Evolutionary conservation across 768 basidiomycete genomes (phyloP).

Genomic region (Calocera viscosa): DNA sequence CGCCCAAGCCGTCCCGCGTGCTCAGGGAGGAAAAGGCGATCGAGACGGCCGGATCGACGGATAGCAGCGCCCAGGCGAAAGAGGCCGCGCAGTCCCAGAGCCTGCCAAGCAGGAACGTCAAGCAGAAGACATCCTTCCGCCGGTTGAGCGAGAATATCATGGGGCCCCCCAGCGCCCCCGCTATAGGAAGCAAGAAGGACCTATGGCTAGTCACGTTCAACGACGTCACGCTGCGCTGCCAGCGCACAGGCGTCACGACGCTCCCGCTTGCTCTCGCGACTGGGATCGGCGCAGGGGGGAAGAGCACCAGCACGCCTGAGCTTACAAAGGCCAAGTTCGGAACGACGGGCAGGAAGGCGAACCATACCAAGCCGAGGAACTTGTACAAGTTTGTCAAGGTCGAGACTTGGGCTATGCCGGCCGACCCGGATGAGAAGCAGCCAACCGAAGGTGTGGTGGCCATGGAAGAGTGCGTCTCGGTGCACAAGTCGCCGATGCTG

Average conservation of each 20-base stretch:
- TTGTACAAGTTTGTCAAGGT: conserved; percentile 91
- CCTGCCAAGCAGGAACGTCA: conserved; percentile 42
- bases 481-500: background rate
- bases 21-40: conserved; percentile 57
- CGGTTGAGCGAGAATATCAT: conserved; percentile 76
- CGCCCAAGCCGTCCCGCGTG: conserved; percentile 79
- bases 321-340: conserved; percentile 74
- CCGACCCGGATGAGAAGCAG: conserved; percentile 39
- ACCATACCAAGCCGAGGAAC: conserved; percentile 75
- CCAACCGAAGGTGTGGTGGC: conserved; percentile 68
- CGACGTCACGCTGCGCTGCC: conserved; percentile 86
- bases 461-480: conserved; percentile 70
- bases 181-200: conserved; percentile 62
- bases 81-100: conserved; percentile 28
- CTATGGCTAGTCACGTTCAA: conserved; percentile 93
- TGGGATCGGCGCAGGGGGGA: conserved; percentile 32
- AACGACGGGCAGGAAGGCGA: conserved; percentile 60
- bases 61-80: background rate
- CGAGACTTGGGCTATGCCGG: conserved; percentile 65
- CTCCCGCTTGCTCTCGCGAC: conserved; percentile 46
- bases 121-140: conserved; percentile 76
- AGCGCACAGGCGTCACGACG: conserved; percentile 78
- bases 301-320: conserved; percentile 72
- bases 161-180: conserved; percentile 30
- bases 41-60: background rate